Base-by-base conservation (phyloP, 176 grass and related monocot genomes). In the Rhynchospora tenuis region DNA sequence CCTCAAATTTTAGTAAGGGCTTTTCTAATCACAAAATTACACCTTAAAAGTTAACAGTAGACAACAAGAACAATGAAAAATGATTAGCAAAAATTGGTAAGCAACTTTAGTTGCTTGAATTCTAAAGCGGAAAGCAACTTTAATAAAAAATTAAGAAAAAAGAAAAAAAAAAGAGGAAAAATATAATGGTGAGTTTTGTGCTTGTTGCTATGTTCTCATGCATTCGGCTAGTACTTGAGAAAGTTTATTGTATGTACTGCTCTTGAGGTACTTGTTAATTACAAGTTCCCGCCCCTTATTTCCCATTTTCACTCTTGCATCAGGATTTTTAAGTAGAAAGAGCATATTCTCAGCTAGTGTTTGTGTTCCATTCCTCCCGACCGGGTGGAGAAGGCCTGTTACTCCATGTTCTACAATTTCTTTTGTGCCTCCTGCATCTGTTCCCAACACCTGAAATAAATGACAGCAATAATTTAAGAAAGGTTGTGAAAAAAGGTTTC, bases 201-300 rank as follows among this genome's bases (percentile, higher is more conserved):
- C 31, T 62, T 15, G 31, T 38, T 59, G 87, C 26, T 84, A 84
- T 13, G 81, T 81, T 76, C 48, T 91, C 66, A 85, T 79, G 89
- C 89, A 91, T 55, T 82, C 75, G 42, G 68, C 64, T 9, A 90
- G 80, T 33, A 86, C 88, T 52, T 64, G 23, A 27, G 88, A 73
- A 61, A 90, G 83, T 55, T 54, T 81, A 50, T 84, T 61, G 80
- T 87, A 90, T 73, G 62, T 84, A 29, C 80, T 85, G 51, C 75
- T 86, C 85, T 90, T 90, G 29, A 90, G 26, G 73, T 87, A 90
- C 48, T 90, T 90, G 7, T 81, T 64, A 59, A 84, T 81, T 59
- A 90, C 88, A 47, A 80, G 59, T 78, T 83, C 64, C 66, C 89
- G 84, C 20, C 89, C 89, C 17, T 81, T 84, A 72, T 70, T 26